These are phyloP conservation scores for Xylaria palmicola DNA, from an alignment of 495 filamentous ascomycete genomes.

Conservation along the genomic window DNA sequence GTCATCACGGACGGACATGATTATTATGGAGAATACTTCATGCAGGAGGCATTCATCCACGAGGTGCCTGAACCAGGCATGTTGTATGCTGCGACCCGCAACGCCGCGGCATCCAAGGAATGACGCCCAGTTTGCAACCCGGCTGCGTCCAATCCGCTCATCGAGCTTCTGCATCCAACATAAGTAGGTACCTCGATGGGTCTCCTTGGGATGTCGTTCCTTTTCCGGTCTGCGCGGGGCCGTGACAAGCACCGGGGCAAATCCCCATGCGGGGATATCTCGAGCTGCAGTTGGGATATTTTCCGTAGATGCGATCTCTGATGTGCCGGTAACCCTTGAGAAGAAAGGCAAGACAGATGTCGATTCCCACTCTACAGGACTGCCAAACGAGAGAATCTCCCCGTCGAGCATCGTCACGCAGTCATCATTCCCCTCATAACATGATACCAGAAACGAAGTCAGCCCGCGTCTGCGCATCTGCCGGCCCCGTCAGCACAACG, in stretches of 20 bases:
- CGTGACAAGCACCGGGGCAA: no score
- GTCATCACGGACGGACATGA: background rate
- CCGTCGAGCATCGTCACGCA: background rate
- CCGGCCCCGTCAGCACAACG: no score
- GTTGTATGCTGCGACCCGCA: background rate
- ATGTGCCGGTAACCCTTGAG: background rate
- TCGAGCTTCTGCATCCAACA: background rate
- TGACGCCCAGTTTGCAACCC: background rate
- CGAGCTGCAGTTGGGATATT: background rate
- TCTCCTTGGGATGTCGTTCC: no score
- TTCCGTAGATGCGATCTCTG: background rate
- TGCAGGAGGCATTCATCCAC: background rate
- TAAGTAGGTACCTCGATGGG: no score
- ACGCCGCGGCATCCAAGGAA: background rate
- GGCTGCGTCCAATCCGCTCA: background rate
- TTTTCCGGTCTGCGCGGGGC: no score
- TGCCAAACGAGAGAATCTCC: no score
- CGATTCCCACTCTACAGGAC: background rate
- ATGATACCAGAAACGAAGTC: no score
- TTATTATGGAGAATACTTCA: background rate
- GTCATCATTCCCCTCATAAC: no score
- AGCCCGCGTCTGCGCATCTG: no score
- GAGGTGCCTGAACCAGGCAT: background rate
- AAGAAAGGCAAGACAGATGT: background rate
- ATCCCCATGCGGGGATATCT: background rate